Evolutionary conservation across 371 early-diverging fungal species (phyloP).

Genomic region (Rhizopus microsporus): DNA sequence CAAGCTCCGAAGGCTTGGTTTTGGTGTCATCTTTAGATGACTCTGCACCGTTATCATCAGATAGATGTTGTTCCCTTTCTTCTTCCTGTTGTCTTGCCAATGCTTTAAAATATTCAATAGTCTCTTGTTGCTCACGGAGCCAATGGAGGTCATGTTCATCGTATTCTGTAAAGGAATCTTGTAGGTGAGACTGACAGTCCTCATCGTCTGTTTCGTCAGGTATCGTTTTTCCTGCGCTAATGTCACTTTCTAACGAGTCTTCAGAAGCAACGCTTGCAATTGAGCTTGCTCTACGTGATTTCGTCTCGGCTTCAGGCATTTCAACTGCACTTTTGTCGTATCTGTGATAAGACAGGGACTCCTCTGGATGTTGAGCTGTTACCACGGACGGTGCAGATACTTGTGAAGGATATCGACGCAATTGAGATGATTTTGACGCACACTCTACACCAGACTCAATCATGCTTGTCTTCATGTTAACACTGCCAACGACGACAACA

Average conservation of each 20-base stretch:
- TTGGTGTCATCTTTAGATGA: background rate
- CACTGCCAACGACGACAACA: constrained; percentile 37
- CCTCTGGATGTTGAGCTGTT: background rate
- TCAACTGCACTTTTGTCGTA: constrained; percentile 19
- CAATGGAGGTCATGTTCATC: constrained; percentile 24
- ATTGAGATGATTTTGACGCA: constrained; percentile 5
- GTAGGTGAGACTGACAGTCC: constrained; percentile 8
- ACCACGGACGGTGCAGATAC: constrained; percentile 6
- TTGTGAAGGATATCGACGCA: constrained; percentile 13
- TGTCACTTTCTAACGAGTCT: constrained; percentile 32
- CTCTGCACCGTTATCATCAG: background rate
- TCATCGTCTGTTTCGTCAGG: constrained; percentile 10
- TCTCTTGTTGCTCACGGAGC: constrained; percentile 28
- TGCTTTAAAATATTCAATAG: constrained; percentile 20
- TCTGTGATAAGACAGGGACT: constrained; percentile 8
- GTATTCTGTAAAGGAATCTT: constrained; percentile 8
- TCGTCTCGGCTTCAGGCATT: background rate
- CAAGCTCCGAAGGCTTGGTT: background rate
- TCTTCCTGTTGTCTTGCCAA: background rate
- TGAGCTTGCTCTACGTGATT: constrained; percentile 5
- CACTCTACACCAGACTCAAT: constrained; percentile 19
- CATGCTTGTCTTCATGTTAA: constrained; percentile 21
- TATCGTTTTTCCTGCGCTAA: constrained; percentile 29
- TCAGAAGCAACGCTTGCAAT: constrained; percentile 24
- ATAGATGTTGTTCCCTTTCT: background rate